Evolutionary conservation across 2,329 filamentous ascomycete species (phyloP), one percentile per base, ranked within the genome.

Genomic region (Waltergamsia citrina): DNA sequence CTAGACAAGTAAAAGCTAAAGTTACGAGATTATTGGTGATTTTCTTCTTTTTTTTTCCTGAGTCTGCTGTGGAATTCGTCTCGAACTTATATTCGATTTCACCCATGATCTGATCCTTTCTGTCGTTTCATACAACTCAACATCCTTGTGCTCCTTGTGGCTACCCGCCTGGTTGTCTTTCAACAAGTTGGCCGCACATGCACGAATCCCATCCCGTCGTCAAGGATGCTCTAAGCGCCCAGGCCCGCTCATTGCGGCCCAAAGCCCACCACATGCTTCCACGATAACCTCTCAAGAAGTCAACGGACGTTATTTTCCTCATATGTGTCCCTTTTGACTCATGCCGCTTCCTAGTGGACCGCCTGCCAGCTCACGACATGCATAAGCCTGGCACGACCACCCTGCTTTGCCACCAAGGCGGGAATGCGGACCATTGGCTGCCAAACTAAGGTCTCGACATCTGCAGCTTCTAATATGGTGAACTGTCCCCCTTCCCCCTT

Each of bases 321-420:
- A 16, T 9, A 20, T 17, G 15, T 20, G 16, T 10, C 24, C 23
- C 14, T 18, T 27, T 34, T 34, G 32, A 34, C 32, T 34, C 32
- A 34, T 28, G 7, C 15, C 22, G 14, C 32, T 10, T 11, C 6
- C 7, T 24, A 9, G 21, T 26, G 29, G 29, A 32, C 11, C 28
- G 14, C 20, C 17, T 30, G 29, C 29, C 29, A 32, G 12, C 29
- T 32, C 29, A 32, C 29, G 29, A 32, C 29, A 20, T 32, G 29
- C 29, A 32, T 32, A 18, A 32, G 23, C 29, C 18, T 32, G 29
- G 29, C 29, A 30, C 18, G 16, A 8, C 9, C 28, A 12, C n/a
- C 11, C 14, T n/a, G 16, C 17, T 32, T 30, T 15, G 28, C 28
- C 28, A 30, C 28, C 28, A 30, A 11, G 28, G 28, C 17, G 14